A percentile compares a stretch with the other conserved stretches of the same genome.
Evolutionary conservation across 2,329 filamentous ascomycete genomes (phyloP).

Genomic region (Penicillium expansum): DNA sequence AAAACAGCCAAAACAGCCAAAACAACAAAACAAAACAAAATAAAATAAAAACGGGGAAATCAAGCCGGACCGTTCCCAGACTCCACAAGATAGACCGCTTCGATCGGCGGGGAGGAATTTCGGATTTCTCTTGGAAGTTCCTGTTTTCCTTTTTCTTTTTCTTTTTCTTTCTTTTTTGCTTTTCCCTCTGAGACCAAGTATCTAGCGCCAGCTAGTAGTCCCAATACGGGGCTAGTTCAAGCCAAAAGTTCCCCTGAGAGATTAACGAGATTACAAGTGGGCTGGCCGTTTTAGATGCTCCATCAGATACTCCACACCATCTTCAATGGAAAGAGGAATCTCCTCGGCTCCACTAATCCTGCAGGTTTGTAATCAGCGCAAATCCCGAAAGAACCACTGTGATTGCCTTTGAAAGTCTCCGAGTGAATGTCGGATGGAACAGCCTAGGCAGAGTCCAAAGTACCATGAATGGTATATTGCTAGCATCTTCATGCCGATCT

Average conservation of each 20-base stretch:
- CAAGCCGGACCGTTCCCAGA: conserved; percentile 25
- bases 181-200: background rate
- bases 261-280: conserved; percentile 10
- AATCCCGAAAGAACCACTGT: conserved; percentile 21
- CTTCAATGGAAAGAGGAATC: conserved; percentile 15
- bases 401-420: background rate
- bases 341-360: conserved; percentile 14
- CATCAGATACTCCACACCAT: conserved; percentile 14
- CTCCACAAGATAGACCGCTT: conserved; percentile 20
- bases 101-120: conserved; percentile 21
- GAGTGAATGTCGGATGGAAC: background rate
- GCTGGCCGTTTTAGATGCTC: conserved; percentile 12
- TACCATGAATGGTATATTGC: background rate
- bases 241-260: conserved; percentile 3
- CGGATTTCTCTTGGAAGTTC: background rate
- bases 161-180: background rate
- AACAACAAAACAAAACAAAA: no score
- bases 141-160: background rate
- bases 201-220: background rate
- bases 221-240: background rate
- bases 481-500: background rate
- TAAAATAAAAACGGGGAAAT: conserved; percentile 2
- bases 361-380: conserved; percentile 9
- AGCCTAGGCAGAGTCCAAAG: background rate
- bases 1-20: no score